phyloP scores from a whole-genome alignment of 2,329 filamentous ascomycete genomes.

The Metarhizium album region DNA sequence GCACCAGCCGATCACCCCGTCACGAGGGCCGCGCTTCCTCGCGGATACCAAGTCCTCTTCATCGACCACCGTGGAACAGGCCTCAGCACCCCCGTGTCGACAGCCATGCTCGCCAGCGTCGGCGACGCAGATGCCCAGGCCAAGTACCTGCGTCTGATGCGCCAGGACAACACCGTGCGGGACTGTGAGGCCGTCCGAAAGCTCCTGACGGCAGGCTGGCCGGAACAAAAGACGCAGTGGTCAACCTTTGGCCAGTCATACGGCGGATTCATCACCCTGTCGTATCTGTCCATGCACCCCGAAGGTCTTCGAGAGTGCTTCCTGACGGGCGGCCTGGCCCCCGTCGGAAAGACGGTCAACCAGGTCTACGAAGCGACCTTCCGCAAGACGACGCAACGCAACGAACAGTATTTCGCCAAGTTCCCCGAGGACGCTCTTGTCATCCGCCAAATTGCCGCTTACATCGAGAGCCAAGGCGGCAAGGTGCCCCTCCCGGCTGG shows the following conservation, averaged over 20 bases:
- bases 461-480: constrained; percentile 48
- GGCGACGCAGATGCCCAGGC: constrained; percentile 50
- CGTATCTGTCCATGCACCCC: constrained; percentile 73
- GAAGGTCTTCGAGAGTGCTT: constrained; percentile 74
- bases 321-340: constrained; percentile 72
- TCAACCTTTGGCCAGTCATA: constrained; percentile 84
- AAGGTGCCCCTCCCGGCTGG: constrained; percentile 57
- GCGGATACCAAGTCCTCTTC: constrained; percentile 75
- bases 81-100: constrained; percentile 68
- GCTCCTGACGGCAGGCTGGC: constrained; percentile 59
- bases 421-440: constrained; percentile 67
- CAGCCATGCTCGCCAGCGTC: constrained; percentile 49
- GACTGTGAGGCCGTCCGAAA: constrained; percentile 81
- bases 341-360: constrained; percentile 60
- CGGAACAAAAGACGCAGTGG: constrained; percentile 65
- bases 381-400: constrained; percentile 58
- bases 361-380: constrained; percentile 67
- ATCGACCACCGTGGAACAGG: constrained; percentile 91
- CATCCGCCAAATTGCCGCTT: constrained; percentile 54
- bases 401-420: constrained; percentile 71
- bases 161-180: constrained; percentile 80
- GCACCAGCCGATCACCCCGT: constrained; percentile 64
- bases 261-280: constrained; percentile 76
- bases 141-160: constrained; percentile 71
- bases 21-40: constrained; percentile 60